Evolutionary conservation across 768 basidiomycete species (phyloP).

Genomic region (Russula griseocarnosa): DNA sequence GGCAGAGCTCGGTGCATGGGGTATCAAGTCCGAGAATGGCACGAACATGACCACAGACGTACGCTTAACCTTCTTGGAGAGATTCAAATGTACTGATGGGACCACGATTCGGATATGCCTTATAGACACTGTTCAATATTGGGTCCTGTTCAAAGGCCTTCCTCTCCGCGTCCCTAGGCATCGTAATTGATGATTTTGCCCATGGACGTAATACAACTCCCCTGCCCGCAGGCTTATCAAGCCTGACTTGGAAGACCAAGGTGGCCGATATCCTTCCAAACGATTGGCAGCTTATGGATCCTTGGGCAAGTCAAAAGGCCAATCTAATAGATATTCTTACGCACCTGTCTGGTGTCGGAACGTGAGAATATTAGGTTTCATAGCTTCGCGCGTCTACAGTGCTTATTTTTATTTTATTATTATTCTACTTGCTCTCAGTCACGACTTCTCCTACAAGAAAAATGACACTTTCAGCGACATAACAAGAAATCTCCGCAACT

Average conservation of each 20-base stretch:
- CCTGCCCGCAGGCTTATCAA: constrained; percentile 34
- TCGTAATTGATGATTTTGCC: constrained; percentile 43
- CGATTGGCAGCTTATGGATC: constrained; percentile 42
- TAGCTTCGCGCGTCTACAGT: neutral
- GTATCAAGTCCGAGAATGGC: constrained; percentile 19
- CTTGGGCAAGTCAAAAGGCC: constrained; percentile 39
- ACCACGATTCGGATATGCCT: neutral
- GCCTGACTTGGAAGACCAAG: constrained; percentile 40
- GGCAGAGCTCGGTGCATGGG: constrained; percentile 21
- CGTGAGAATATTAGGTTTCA: constrained; percentile 28
- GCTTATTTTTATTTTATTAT: neutral
- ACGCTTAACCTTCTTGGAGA: neutral
- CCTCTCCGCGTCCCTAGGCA: constrained; percentile 38
- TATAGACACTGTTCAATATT: constrained; percentile 40
- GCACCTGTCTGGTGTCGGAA: constrained; percentile 41
- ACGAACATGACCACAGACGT: constrained; percentile 23
- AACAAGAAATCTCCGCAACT: constrained; percentile 33
- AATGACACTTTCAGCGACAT: neutral
- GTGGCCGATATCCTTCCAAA: constrained; percentile 37
- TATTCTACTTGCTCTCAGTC: constrained; percentile 5
- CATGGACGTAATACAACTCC: constrained; percentile 36
- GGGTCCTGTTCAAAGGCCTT: constrained; percentile 42
- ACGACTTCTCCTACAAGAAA: constrained; percentile 14
- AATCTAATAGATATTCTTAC: constrained; percentile 41
- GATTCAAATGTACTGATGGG: neutral